phyloP scores from a whole-genome alignment of 1,139 yeast species.

The Candida pseudocylindracea region DNA sequence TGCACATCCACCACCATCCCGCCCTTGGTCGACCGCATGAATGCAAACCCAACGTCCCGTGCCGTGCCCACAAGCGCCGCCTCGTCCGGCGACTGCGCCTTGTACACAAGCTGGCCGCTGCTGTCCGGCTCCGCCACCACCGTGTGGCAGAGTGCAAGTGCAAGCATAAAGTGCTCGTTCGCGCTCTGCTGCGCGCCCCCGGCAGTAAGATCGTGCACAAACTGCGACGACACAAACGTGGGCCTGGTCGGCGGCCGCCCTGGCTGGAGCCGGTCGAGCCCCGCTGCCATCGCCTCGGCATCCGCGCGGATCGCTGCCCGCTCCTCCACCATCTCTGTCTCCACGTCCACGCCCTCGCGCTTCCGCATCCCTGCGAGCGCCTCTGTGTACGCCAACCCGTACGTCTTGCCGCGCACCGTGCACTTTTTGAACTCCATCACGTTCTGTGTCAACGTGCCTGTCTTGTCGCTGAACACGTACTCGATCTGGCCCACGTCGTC shows the following conservation, averaged over 20 bases:
- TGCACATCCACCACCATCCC: slow-evolving; percentile 20
- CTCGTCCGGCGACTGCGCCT: slow-evolving; percentile 47
- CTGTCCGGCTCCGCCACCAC: slow-evolving; percentile 27
- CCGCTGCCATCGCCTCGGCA: slow-evolving; percentile 11
- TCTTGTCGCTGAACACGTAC: slow-evolving; percentile 37
- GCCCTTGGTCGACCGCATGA: slow-evolving; percentile 21
- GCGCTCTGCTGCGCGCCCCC: slow-evolving; percentile 13
- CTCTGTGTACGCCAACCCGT: slow-evolving; percentile 41
- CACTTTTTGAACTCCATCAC: slow-evolving; percentile 40
- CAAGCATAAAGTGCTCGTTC: slow-evolving; percentile 27
- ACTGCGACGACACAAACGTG: slow-evolving; percentile 24
- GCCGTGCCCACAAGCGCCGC: slow-evolving; percentile 43
- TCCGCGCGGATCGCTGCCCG: slow-evolving; percentile 16
- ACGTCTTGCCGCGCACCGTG: slow-evolving; percentile 28
- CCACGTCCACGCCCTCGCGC: slow-evolving; percentile 31
- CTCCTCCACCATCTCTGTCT: slow-evolving; percentile 18
- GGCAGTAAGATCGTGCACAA: slow-evolving; percentile 13
- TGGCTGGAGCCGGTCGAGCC: slow-evolving; percentile 6
- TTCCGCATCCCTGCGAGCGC: slow-evolving; percentile 36
- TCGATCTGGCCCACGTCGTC: slow-evolving; percentile 48
- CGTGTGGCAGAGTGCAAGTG: slow-evolving; percentile 36
- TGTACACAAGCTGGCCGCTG: slow-evolving; percentile 15
- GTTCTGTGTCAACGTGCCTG: slow-evolving; percentile 39
- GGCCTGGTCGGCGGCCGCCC: slow-evolving; percentile 15
- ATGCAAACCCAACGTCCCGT: slow-evolving; percentile 27